Evolutionary conservation across 2,329 filamentous ascomycete species (phyloP), one percentile per base, ranked within the genome.

Genomic region (Dactylonectria estremocensis): DNA sequence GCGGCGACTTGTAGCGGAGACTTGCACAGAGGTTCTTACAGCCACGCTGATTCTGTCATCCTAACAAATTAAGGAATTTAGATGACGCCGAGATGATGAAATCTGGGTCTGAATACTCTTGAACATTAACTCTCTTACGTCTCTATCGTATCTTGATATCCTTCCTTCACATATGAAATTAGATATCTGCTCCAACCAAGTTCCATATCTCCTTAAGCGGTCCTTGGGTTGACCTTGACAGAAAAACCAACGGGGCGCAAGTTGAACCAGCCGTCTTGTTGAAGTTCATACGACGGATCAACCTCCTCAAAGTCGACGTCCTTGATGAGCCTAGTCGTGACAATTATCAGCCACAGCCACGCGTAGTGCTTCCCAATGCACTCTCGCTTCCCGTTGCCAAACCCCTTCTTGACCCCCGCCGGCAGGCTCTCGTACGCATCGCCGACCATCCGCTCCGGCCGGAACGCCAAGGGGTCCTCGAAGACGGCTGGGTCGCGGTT

Each of bases 251-350:
- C 75, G 0, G 87, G 87, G 69, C 85, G 77, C 4, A 87, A 73
- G 57, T 87, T 87, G 69, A 89, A 89, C 83, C 87, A 83, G 14
- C 88, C 83, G 70, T 89, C 80, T 77, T 84, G 79, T 61, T 80
- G 78, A 61, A 86, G 61, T 72, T 80, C 70, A 55, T 85, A 87
- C 0, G 63, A 72, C 3, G 78, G 73, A 53, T 86, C 79, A 14
- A 69, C 83, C 67, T 80, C 73, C 72, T 84, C 83, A 68, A 87
- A 86, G 55, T 87, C 84, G 1, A 87, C 66, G 57, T 83, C 81
- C 62, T 76, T 75, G 60, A 87, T 78, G 71, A 87, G 71, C 77
- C 77, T 82, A 4, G 83, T 79, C 73, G 84, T 69, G 2, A 83
- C 80, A 1, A 82, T 72, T 74, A 85, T 77, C 61, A 77, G 79